Conservation (phyloP, 2,329 filamentous ascomycete species). For the Fusarium sp. region DNA sequence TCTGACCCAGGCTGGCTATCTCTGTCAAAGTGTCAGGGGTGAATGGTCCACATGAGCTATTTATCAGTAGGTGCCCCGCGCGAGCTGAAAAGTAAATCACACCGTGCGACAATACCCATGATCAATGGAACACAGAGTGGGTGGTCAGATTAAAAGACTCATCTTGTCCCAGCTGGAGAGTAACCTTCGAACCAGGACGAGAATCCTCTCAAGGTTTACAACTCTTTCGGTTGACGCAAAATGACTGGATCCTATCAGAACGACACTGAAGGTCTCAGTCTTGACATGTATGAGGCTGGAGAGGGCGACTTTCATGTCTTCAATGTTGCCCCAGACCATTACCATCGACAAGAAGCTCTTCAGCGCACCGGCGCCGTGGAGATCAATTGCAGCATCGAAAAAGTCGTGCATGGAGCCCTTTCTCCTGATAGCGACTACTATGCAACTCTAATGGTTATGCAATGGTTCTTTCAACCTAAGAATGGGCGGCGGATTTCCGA, state of each 20-base stretch:
- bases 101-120: background rate
- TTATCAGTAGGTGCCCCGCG: background rate
- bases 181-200: background rate
- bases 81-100: background rate
- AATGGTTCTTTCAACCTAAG: background rate
- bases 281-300: background rate
- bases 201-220: no score
- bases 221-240: background rate
- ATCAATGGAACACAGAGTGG: background rate
- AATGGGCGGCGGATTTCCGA: background rate
- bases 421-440: background rate
- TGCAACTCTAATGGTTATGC: background rate
- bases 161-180: background rate
- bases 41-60: background rate
- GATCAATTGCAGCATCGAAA: background rate
- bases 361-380: background rate
- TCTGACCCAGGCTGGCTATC: background rate
- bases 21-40: background rate
- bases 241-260: background rate
- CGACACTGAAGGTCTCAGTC: background rate
- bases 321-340: background rate
- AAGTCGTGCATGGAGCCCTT: background rate
- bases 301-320: background rate
- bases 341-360: background rate
- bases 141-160: background rate